A percentile compares a stretch with the other conserved stretches of the same genome.
Evolutionary conservation across 306 rosid genomes (phyloP).

Genomic region (Rubus parviflorus): DNA sequence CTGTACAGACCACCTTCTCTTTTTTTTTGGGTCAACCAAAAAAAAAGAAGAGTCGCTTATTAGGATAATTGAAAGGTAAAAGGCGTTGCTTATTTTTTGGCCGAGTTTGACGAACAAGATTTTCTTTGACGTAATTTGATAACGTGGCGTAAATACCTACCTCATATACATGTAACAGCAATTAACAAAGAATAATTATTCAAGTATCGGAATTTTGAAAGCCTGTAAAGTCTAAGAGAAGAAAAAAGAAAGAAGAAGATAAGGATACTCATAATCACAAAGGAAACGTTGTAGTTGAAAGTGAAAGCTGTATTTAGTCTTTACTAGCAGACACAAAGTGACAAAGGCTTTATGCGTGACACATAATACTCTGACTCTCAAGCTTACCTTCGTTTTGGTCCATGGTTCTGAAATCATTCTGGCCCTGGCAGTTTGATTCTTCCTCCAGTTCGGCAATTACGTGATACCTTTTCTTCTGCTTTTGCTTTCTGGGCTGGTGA

Average conservation of each 20-base stretch:
- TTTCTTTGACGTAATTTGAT: background rate
- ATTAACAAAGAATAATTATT: background rate
- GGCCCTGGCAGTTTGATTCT: background rate
- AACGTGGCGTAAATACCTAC: background rate
- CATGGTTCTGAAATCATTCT: background rate
- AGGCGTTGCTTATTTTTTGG: background rate
- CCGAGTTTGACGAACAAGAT: background rate
- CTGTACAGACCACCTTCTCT: no score
- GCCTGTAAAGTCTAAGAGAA: background rate
- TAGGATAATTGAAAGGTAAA: no score
- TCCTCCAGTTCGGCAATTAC: background rate
- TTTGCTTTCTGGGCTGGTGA: background rate
- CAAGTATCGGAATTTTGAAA: background rate
- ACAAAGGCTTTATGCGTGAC: background rate
- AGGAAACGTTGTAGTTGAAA: no score
- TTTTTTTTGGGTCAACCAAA: no score
- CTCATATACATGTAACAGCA: background rate
- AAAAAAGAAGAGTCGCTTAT: no score
- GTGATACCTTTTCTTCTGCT: no score
- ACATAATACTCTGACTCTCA: background rate
- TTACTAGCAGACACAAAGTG: no score
- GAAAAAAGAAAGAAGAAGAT: background rate
- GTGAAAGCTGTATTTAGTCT: no score
- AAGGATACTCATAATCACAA: background rate
- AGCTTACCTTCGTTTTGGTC: background rate